Evolutionary conservation across 2,329 filamentous ascomycete species (phyloP).

Genomic region (Cephalotrichum gorgonifer): DNA sequence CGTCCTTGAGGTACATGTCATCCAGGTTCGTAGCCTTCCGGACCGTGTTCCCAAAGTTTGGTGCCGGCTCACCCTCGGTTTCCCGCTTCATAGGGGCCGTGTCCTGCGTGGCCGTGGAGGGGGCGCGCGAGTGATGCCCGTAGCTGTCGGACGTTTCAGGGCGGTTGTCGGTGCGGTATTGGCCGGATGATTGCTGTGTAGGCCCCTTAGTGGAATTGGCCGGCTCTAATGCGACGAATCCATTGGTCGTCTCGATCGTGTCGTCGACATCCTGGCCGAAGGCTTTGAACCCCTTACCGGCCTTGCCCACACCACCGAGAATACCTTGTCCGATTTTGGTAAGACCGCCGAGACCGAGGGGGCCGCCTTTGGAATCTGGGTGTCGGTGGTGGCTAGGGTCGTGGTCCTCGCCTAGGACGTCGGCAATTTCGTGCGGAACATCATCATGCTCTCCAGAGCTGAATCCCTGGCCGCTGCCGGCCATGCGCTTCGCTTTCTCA

Average conservation of each 20-base stretch:
- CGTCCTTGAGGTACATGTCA: conserved; percentile 35
- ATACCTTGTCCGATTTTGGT: conserved; percentile 21
- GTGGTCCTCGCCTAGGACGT: conserved; percentile 28
- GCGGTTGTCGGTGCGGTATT: not conserved
- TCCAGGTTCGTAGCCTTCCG: conserved; percentile 38
- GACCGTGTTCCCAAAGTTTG: conserved; percentile 35
- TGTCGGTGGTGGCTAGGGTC: not conserved
- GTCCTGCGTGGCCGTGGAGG: conserved; percentile 1
- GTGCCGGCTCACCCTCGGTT: not conserved
- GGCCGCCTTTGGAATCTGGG: conserved; percentile 13
- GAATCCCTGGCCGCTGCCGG: conserved; percentile 35
- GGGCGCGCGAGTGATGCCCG: not conserved
- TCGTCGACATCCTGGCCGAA: conserved; percentile 38
- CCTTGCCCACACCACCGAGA: conserved; percentile 27
- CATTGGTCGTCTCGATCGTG: conserved; percentile 44
- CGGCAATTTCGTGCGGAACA: conserved; percentile 39
- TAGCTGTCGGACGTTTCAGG: not conserved
- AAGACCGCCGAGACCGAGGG: conserved; percentile 20
- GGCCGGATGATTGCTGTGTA: conserved; percentile 2
- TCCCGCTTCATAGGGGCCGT: not conserved
- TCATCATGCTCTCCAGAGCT: conserved; percentile 42
- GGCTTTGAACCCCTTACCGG: conserved; percentile 35
- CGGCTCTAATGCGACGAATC: conserved; percentile 30
- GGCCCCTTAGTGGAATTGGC: conserved; percentile 10
- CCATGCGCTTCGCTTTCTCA: conserved; percentile 37